These are phyloP conservation scores for Rhodamnia argentea DNA, from an alignment of 345 rosid species.

Conservation along the genomic window DNA sequence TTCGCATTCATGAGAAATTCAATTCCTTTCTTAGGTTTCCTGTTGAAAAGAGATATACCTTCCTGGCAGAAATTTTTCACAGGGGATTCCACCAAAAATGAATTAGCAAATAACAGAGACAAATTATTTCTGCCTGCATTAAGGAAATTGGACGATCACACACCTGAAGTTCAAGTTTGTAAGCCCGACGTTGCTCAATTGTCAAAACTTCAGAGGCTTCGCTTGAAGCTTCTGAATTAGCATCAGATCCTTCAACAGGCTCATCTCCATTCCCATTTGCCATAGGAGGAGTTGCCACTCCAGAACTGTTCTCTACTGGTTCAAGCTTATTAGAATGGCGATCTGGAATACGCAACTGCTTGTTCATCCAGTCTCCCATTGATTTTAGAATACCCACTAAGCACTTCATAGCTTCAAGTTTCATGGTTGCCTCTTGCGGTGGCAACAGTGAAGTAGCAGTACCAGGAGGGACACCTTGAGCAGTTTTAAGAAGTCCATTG, in stretches of 20 bases:
- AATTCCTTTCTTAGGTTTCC: slow-evolving; percentile 95
- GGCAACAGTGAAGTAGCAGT: slow-evolving; percentile 71
- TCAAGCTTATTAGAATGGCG: slow-evolving; percentile 61
- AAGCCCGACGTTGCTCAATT: slow-evolving; percentile 98
- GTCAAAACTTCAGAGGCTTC: slow-evolving; percentile 79
- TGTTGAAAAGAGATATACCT: slow-evolving; percentile 98
- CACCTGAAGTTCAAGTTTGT: slow-evolving; percentile 99
- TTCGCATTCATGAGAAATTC: slow-evolving; percentile 91
- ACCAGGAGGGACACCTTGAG: slow-evolving; percentile 95
- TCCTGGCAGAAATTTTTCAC: slow-evolving; percentile 71
- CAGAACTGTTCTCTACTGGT: slow-evolving; percentile 53
- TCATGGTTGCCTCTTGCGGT: slow-evolving; percentile 87
- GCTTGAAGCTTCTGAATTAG: slow-evolving; percentile 74
- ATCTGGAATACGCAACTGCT: slow-evolving; percentile 91
- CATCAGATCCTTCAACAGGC: slow-evolving; percentile 71
- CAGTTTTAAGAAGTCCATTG: slow-evolving; percentile 99
- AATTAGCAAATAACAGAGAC: slow-evolving; percentile 1
- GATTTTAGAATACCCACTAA: slow-evolving; percentile 86
- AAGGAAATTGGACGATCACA: background rate
- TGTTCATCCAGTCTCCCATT: slow-evolving; percentile 99
- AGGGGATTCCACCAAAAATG: slow-evolving; percentile 19
- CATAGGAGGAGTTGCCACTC: slow-evolving; percentile 45
- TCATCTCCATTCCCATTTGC: slow-evolving; percentile 86
- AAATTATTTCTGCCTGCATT: background rate
- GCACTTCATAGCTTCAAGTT: slow-evolving; percentile 97